Percentiles rank a stretch among this genome's conserved stretches.
These are phyloP conservation scores for Beverwykella pulmonaria DNA, from an alignment of 495 filamentous ascomycete species.

Conservation along the genomic window DNA sequence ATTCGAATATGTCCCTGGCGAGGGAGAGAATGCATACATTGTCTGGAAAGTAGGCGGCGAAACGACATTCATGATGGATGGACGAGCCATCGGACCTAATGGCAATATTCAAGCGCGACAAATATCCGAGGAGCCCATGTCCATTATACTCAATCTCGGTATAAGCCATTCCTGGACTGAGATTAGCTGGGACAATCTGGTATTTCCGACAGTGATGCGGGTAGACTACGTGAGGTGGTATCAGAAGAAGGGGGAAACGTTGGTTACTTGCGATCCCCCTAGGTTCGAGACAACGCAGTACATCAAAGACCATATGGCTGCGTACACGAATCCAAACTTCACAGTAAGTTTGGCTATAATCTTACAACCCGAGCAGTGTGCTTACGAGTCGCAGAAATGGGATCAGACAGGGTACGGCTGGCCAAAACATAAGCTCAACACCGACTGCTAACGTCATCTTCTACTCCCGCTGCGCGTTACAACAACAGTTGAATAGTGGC, in stretches of 20 bases:
- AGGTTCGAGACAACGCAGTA: slow-evolving; percentile 72
- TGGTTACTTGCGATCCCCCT: slow-evolving; percentile 72
- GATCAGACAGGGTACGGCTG: slow-evolving; percentile 44
- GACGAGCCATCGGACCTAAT: slow-evolving; percentile 67
- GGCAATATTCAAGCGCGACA: slow-evolving; percentile 72
- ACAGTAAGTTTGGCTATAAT: slow-evolving; percentile 48
- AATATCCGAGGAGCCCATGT: slow-evolving; percentile 72
- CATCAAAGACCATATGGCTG: slow-evolving; percentile 63
- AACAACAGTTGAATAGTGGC: no score
- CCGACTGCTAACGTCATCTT: slow-evolving; percentile 19
- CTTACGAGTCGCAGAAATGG: slow-evolving; percentile 35
- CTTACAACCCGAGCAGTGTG: background rate
- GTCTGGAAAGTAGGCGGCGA: slow-evolving; percentile 70
- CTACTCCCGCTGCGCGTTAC: no score
- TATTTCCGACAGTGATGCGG: slow-evolving; percentile 70
- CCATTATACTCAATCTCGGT: slow-evolving; percentile 70
- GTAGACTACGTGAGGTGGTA: slow-evolving; percentile 78
- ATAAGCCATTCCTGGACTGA: slow-evolving; percentile 64
- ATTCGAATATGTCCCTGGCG: slow-evolving; percentile 65
- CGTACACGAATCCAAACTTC: slow-evolving; percentile 68
- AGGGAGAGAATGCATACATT: slow-evolving; percentile 62
- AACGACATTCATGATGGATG: slow-evolving; percentile 70
- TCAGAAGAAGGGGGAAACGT: slow-evolving; percentile 60
- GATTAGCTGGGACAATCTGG: slow-evolving; percentile 51
- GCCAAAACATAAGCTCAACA: slow-evolving; percentile 44